A percentile compares a stretch with the other conserved stretches of the same genome.
Conservation (phyloP, 169 alveolate species). For the Nephromyces sp. region DNA sequence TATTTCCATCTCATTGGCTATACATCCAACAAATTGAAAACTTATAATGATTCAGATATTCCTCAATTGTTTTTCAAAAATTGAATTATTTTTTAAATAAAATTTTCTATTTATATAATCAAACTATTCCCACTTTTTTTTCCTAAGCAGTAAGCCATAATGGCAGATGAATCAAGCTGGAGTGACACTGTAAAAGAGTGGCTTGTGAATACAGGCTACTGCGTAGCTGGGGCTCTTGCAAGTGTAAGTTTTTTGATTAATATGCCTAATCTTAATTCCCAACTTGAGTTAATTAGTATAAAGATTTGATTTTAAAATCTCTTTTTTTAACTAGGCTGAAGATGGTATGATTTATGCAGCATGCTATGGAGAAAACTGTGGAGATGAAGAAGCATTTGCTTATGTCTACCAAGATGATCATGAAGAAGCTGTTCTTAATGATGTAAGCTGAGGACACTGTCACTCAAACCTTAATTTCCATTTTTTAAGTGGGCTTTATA, state of each 20-base stretch:
- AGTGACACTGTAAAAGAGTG: constrained; percentile 38
- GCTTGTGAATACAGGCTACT: constrained; percentile 43
- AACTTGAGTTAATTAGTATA: background rate
- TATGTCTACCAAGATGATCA: constrained; percentile 37
- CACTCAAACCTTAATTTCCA: too few species aligned
- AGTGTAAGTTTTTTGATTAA: constrained; percentile 7
- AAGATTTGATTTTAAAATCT: background rate
- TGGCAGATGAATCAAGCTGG: constrained; percentile 19
- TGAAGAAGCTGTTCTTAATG: constrained; percentile 34
- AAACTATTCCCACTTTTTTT: too few species aligned
- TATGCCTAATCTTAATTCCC: too few species aligned
- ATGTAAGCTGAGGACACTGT: constrained; percentile 33
- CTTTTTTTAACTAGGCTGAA: constrained; percentile 7
- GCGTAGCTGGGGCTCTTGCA: constrained; percentile 42
- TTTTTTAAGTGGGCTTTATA: too few species aligned
- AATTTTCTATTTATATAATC: too few species aligned
- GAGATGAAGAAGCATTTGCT: constrained; percentile 42
- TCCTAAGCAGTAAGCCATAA: too few species aligned
- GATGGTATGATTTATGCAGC: constrained; percentile 44
- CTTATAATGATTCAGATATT: too few species aligned
- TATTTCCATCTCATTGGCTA: too few species aligned
- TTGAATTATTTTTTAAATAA: too few species aligned
- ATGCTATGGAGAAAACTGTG: constrained; percentile 13
- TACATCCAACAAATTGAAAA: too few species aligned
- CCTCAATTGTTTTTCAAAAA: too few species aligned